Evolutionary conservation across 2,329 filamentous ascomycete species (phyloP).

Genomic region (Hypoxylon sp.): DNA sequence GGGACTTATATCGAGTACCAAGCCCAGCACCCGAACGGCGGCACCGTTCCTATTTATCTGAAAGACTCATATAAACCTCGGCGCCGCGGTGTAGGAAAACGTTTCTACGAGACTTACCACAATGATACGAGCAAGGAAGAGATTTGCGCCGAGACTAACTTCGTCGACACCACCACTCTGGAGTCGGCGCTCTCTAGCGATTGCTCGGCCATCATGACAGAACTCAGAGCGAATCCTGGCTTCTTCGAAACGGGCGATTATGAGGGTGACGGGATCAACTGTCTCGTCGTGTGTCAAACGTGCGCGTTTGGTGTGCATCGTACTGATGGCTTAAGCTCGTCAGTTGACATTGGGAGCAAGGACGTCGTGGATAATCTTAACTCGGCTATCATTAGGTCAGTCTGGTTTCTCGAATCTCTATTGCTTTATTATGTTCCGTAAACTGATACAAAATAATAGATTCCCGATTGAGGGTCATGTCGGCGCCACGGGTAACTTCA

Average conservation of each 20-base stretch:
- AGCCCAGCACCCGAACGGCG: slow-evolving; percentile 25
- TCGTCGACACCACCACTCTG: slow-evolving; percentile 24
- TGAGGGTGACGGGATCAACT: slow-evolving; percentile 14
- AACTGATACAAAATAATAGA: slow-evolving; percentile 10
- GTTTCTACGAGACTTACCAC: slow-evolving; percentile 36
- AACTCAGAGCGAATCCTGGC: slow-evolving; percentile 18
- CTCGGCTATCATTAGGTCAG: slow-evolving; percentile 27
- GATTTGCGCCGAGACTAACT: slow-evolving; percentile 42
- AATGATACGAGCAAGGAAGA: slow-evolving; percentile 26
- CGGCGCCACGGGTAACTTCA: slow-evolving; percentile 35
- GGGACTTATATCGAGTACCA: slow-evolving; percentile 22
- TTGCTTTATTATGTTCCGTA: background rate
- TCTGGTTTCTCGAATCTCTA: background rate
- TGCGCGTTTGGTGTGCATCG: slow-evolving; percentile 40
- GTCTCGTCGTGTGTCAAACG: slow-evolving; percentile 29
- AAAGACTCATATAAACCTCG: slow-evolving; percentile 25
- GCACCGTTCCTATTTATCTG: slow-evolving; percentile 20
- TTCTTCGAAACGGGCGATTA: slow-evolving; percentile 40
- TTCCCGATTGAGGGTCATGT: slow-evolving; percentile 34
- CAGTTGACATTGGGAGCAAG: slow-evolving; percentile 37
- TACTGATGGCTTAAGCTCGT: slow-evolving; percentile 23
- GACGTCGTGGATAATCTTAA: slow-evolving; percentile 40
- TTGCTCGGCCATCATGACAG: slow-evolving; percentile 29
- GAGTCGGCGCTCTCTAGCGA: slow-evolving; percentile 34
- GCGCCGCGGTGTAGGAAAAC: slow-evolving; percentile 12